Evolutionary conservation across 2,329 filamentous ascomycete species (phyloP).

Genomic region (Thermothelomyces thermophilus): DNA sequence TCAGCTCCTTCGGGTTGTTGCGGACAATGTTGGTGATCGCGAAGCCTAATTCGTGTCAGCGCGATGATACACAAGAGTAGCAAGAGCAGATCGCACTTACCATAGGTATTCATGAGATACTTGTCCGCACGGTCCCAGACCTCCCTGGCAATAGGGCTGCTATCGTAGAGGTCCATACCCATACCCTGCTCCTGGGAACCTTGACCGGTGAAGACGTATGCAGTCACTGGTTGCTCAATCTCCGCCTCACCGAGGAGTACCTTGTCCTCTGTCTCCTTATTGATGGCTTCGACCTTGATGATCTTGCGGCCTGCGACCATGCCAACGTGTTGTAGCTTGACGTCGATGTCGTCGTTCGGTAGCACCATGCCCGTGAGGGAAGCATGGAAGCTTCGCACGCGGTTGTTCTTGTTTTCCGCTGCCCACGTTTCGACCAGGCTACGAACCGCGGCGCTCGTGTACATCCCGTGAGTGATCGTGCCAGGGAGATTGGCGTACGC

Average conservation of each 20-base stretch:
- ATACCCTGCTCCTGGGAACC: conserved; percentile 98
- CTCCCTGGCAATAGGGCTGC: conserved; percentile 88
- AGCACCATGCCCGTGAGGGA: conserved; percentile 98
- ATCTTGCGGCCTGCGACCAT: conserved; percentile 99
- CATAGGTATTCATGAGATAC: conserved; percentile 98
- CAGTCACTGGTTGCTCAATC: conserved; percentile 92
- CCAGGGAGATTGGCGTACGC: conserved; percentile 92
- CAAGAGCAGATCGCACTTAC: conserved; percentile 43
- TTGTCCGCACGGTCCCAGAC: conserved; percentile 98
- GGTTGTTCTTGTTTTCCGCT: conserved; percentile 95
- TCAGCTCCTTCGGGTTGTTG: conserved; percentile 99
- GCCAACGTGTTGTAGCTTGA: conserved; percentile 91
- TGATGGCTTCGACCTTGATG: conserved; percentile 95
- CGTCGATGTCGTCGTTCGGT: conserved; percentile 89
- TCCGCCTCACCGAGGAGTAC: conserved; percentile 92
- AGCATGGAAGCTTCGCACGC: conserved; percentile 94
- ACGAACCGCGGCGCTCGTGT: conserved; percentile 92
- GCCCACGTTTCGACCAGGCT: conserved; percentile 98
- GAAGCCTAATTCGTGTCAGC: conserved; percentile 53
- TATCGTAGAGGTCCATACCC: conserved; percentile 98
- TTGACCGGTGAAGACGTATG: conserved; percentile 97
- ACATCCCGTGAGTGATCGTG: conserved; percentile 99
- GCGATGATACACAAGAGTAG: not conserved
- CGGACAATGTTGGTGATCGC: conserved; percentile 98
- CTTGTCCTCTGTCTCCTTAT: conserved; percentile 94